Conservation (phyloP, 768 basidiomycete genomes). For the Holtermannia corniformis region DNA sequence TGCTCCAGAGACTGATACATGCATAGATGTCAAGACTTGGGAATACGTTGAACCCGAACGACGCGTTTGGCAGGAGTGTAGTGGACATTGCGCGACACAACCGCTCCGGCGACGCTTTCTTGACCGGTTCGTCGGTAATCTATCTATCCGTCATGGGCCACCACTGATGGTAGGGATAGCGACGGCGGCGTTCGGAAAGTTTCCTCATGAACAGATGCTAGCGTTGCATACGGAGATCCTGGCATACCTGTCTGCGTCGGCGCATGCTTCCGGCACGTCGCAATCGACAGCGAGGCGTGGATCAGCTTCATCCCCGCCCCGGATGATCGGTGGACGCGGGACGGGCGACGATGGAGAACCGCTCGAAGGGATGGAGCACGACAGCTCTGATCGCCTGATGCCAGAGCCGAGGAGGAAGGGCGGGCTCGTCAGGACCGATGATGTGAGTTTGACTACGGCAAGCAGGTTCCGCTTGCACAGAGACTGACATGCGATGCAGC, state of each 20-base stretch:
- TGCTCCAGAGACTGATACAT: constrained; percentile 44
- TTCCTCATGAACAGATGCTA: constrained; percentile 63
- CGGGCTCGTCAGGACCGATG: constrained; percentile 60
- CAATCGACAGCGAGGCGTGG: constrained; percentile 7
- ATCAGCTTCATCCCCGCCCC: constrained; percentile 27
- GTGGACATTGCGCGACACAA: constrained; percentile 70
- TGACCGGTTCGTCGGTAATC: constrained; percentile 49
- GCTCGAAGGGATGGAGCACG: constrained; percentile 65
- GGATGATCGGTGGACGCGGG: constrained; percentile 23
- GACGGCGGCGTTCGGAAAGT: constrained; percentile 75
- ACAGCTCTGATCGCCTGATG: constrained; percentile 71
- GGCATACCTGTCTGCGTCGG: constrained; percentile 58
- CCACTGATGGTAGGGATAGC: constrained; percentile 44
- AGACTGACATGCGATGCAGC: constrained; percentile 44
- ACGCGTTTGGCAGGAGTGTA: constrained; percentile 66
- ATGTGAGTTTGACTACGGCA: constrained; percentile 3
- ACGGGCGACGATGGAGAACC: constrained; percentile 12
- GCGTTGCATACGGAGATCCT: constrained; percentile 72
- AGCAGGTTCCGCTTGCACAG: background rate
- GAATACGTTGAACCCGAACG: constrained; percentile 73
- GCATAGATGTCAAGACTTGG: constrained; percentile 71
- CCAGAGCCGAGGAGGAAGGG: constrained; percentile 69
- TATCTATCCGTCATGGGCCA: background rate
- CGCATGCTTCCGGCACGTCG: constrained; percentile 4
- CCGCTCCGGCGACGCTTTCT: constrained; percentile 51